Evolutionary conservation across 768 basidiomycete species (phyloP).

Genomic region (Collybia nuda): DNA sequence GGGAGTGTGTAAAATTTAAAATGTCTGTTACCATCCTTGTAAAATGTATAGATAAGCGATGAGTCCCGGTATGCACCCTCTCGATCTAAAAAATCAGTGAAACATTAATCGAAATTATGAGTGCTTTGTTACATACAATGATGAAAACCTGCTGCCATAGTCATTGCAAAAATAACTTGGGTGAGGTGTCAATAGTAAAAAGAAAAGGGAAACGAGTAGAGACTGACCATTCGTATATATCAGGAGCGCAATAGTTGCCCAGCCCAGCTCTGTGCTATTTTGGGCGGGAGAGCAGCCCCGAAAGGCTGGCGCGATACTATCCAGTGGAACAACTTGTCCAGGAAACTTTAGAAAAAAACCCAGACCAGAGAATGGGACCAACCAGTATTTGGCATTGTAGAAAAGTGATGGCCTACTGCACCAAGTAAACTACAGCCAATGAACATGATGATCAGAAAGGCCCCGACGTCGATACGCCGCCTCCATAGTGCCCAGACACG

Average conservation of each 20-base stretch:
- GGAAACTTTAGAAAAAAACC: too few relatives aligned
- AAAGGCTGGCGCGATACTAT: background rate
- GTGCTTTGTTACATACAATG: background rate
- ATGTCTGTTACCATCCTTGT: background rate
- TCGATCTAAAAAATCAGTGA: background rate
- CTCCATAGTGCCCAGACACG: slow-evolving; percentile 2
- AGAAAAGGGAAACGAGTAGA: too few relatives aligned
- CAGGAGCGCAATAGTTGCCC: background rate
- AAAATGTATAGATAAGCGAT: background rate
- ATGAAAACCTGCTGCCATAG: background rate
- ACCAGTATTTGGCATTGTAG: too few relatives aligned
- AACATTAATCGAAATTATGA: background rate
- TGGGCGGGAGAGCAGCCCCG: background rate
- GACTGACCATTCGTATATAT: background rate
- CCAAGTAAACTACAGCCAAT: too few relatives aligned
- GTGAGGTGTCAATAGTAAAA: background rate
- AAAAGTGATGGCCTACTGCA: too few relatives aligned
- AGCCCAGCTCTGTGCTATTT: background rate
- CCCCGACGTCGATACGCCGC: too few relatives aligned
- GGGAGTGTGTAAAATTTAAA: too few relatives aligned
- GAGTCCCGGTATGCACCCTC: background rate
- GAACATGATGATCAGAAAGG: too few relatives aligned
- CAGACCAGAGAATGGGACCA: too few relatives aligned
- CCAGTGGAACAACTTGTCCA: background rate
- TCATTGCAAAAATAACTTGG: slow-evolving; percentile 4